These are phyloP conservation scores for Nannochloropsis gaditana DNA, from an alignment of 108 stramenopile species.

Conservation along the genomic window DNA sequence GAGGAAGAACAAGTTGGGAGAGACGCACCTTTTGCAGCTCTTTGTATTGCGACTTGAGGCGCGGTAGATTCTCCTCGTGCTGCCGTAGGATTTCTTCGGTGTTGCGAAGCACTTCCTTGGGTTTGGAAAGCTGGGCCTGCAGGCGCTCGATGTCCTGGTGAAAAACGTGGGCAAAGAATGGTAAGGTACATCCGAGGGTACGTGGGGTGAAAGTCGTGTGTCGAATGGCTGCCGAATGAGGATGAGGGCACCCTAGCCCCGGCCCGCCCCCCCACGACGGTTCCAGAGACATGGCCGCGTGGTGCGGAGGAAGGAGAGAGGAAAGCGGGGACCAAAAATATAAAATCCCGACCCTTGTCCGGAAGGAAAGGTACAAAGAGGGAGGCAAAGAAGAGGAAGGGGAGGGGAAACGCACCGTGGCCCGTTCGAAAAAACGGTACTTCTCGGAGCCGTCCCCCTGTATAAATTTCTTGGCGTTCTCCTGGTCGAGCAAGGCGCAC, in stretches of 20 bases:
- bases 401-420: slow-evolving; percentile 62
- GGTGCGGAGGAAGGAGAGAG: no score
- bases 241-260: no score
- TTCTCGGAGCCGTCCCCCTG: slow-evolving; percentile 82
- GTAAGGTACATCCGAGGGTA: no score
- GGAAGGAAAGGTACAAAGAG: background rate
- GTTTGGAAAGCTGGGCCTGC: background rate
- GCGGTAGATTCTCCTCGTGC: background rate
- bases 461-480: slow-evolving; percentile 94
- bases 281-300: no score
- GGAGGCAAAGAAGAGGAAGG: background rate
- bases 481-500: slow-evolving; percentile 90
- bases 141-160: background rate
- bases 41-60: background rate
- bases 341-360: background rate
- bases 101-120: background rate
- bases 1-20: background rate
- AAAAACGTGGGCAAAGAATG: no score
- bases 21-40: background rate
- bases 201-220: no score
- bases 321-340: no score
- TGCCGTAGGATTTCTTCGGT: background rate
- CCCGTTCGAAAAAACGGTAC: slow-evolving; percentile 88
- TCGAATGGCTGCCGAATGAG: no score
- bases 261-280: no score